phyloP scores from a whole-genome alignment of 1,284 basidiomycete genomes.

The Kalmanozyma brasiliensis region DNA sequence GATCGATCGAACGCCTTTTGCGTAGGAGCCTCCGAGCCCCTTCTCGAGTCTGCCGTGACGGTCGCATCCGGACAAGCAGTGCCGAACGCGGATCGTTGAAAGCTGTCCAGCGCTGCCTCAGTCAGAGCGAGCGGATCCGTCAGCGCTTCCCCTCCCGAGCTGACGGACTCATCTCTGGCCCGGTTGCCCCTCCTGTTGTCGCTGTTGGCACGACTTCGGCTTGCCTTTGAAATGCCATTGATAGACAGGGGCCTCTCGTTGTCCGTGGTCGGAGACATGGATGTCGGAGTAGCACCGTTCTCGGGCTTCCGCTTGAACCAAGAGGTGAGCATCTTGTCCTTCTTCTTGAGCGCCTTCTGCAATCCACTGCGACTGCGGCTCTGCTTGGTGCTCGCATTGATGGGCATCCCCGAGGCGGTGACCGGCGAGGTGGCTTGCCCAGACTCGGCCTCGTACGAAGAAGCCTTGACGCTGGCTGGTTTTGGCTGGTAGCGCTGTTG shows the following conservation, averaged over 20 bases:
- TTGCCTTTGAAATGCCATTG: constrained; percentile 3
- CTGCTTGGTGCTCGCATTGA: constrained; percentile 36
- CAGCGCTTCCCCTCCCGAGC: neutral
- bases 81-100: constrained; percentile 30
- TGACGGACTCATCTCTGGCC: neutral
- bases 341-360: constrained; percentile 39
- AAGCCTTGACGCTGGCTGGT: constrained; percentile 10
- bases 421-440: constrained; percentile 35
- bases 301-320: constrained; percentile 52
- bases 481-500: constrained; percentile 7
- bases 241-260: neutral
- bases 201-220: too few species aligned
- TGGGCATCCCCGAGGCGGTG: constrained; percentile 28
- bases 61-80: constrained; percentile 45
- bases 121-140: constrained; percentile 27
- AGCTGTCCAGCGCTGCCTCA: constrained; percentile 31
- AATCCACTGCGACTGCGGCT: constrained; percentile 37
- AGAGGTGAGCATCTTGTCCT: constrained; percentile 50
- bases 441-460: constrained; percentile 29
- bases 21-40: constrained; percentile 46
- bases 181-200: constrained; percentile 1
- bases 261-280: constrained; percentile 5
- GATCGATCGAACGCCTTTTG: constrained; percentile 30
- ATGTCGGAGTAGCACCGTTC: constrained; percentile 5
- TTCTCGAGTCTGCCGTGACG: constrained; percentile 43